These are phyloP conservation scores for Talaromyces sp. DNA, from an alignment of 2,329 filamentous ascomycete species.

Conservation along the genomic window DNA sequence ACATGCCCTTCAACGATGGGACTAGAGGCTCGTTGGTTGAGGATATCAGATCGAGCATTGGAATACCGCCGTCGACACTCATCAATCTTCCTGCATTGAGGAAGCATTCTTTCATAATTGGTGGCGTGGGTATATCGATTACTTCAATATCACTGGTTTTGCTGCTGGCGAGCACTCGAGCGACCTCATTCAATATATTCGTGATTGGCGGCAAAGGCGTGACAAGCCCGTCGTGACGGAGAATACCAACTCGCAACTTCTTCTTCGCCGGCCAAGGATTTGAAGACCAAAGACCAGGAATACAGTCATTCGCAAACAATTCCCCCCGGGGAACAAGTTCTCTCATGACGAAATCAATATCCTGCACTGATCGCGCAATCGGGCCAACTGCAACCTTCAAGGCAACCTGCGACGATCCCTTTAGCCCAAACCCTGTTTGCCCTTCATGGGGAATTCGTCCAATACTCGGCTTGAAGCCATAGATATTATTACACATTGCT, in stretches of 20 bases:
- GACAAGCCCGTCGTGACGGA: slow-evolving; percentile 3
- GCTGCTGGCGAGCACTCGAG: slow-evolving; percentile 26
- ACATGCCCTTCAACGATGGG: slow-evolving; percentile 53
- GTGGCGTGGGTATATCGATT: slow-evolving; percentile 52
- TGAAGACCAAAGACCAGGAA: slow-evolving; percentile 32
- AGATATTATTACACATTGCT: slow-evolving; percentile 30
- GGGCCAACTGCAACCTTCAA: slow-evolving; percentile 31
- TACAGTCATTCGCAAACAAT: slow-evolving; percentile 43
- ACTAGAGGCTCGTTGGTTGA: slow-evolving; percentile 53
- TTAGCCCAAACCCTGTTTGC: slow-evolving; percentile 27
- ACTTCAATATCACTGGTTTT: slow-evolving; percentile 46
- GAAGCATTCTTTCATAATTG: slow-evolving; percentile 51
- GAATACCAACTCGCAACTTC: slow-evolving; percentile 10
- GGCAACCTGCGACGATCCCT: slow-evolving; percentile 46
- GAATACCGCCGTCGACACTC: slow-evolving; percentile 52
- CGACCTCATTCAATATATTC: slow-evolving; percentile 27
- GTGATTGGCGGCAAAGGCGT: slow-evolving; percentile 8
- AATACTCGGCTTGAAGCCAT: slow-evolving; percentile 33
- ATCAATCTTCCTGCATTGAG: slow-evolving; percentile 55
- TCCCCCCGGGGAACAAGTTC: slow-evolving; percentile 44
- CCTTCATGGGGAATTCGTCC: slow-evolving; percentile 26
- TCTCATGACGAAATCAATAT: slow-evolving; percentile 19
- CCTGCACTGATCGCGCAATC: slow-evolving; percentile 31
- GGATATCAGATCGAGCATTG: slow-evolving; percentile 55
- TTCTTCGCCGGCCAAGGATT: slow-evolving; percentile 43